Conservation (phyloP, 192 early-diverging fungal genomes). For the Podila epigama region DNA sequence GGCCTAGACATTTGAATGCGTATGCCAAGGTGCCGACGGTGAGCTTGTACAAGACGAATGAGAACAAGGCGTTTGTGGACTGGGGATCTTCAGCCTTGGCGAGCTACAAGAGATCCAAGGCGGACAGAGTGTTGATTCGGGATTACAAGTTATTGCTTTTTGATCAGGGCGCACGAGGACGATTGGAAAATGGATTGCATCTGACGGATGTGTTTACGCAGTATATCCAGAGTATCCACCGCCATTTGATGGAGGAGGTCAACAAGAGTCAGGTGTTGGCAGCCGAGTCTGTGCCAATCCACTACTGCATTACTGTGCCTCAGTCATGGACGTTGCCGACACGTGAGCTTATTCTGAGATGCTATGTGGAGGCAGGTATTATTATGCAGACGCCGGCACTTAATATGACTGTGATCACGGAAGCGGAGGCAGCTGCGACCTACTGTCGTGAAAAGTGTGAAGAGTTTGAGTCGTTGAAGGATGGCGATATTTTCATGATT, state of each 20-base stretch:
- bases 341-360: slow-evolving; percentile 32
- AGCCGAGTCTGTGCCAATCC: slow-evolving; percentile 41
- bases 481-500: slow-evolving; percentile 62
- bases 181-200: slow-evolving; percentile 35
- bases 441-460: slow-evolving; percentile 63
- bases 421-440: slow-evolving; percentile 62
- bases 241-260: slow-evolving; percentile 48
- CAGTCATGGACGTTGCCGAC: slow-evolving; percentile 47
- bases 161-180: slow-evolving; percentile 36
- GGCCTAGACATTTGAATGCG: slow-evolving; percentile 43
- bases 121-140: slow-evolving; percentile 19
- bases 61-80: slow-evolving; percentile 30
- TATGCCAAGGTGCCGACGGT: slow-evolving; percentile 48
- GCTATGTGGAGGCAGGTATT: slow-evolving; percentile 45
- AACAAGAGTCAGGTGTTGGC: slow-evolving; percentile 43
- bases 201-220: slow-evolving; percentile 45
- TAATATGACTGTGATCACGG: slow-evolving; percentile 53
- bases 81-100: slow-evolving; percentile 47
- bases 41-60: slow-evolving; percentile 44
- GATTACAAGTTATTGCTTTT: slow-evolving; percentile 43
- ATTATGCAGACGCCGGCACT: slow-evolving; percentile 38
- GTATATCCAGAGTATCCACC: slow-evolving; percentile 32
- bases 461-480: slow-evolving; percentile 52
- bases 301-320: slow-evolving; percentile 48
- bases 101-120: slow-evolving; percentile 33